phyloP scores from a whole-genome alignment of 164 flowering plant species.

The Nymphaea thermarum region DNA sequence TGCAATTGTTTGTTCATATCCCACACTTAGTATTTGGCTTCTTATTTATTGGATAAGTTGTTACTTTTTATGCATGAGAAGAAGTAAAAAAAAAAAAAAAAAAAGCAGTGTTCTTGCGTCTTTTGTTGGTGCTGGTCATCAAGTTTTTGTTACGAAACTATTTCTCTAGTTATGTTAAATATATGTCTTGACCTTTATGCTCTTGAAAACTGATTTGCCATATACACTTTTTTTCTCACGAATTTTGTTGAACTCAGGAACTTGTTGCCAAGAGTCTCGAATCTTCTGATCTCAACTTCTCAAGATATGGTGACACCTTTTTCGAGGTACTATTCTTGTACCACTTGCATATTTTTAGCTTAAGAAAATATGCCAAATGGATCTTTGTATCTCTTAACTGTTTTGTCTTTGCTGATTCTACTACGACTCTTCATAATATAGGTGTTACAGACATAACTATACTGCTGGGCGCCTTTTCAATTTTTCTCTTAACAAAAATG shows the following conservation, averaged over 20 bases:
- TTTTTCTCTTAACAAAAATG: no score
- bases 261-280: slow-evolving; percentile 78
- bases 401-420: no score
- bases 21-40: neutral
- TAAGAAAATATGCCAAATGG: neutral
- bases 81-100: no score
- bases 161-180: neutral
- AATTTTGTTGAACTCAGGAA: slow-evolving; percentile 38
- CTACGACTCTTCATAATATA: neutral
- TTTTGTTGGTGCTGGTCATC: no score
- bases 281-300: slow-evolving; percentile 83
- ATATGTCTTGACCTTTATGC: no score
- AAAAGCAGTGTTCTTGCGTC: neutral
- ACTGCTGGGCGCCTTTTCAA: no score
- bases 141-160: neutral
- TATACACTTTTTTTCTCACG: neutral
- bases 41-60: neutral
- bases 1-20: neutral
- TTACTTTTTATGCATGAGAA: no score
- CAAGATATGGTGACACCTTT: slow-evolving; percentile 97
- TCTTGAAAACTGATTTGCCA: no score
- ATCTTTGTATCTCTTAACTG: neutral
- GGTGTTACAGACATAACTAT: neutral
- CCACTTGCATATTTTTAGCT: neutral
- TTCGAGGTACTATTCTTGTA: slow-evolving; percentile 45